Evolutionary conservation across 768 basidiomycete genomes (phyloP), one percentile per base, ranked within the genome.

Genomic region (Phallus indusiatus): DNA sequence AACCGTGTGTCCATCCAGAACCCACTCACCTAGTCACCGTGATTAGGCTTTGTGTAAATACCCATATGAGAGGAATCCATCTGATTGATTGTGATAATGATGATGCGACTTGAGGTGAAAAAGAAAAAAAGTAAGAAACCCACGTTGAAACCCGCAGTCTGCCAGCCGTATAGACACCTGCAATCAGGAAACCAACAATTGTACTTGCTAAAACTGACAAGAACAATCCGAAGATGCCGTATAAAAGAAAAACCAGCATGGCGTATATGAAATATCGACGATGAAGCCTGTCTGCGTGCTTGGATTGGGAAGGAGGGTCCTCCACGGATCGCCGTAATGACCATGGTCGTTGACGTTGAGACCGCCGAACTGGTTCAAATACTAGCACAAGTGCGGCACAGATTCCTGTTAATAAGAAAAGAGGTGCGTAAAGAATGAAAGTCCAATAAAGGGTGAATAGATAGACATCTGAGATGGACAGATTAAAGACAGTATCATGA

Each of bases 61-160:
- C 57, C 57, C 57, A 59, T 20, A 59, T 22, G 22, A 59, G 52
- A 24, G 57, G 57, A n/a, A 59, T 42, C 57, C 57, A 59, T 53
- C 57, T 59, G 49, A 42, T 49, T 17, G 20, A 49, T 28, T 22
- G 11, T 22, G 28, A 47, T 56, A 6, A 42, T 21, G 16, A 47
- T 56, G n/a, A 42, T 21, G 16, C 12, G 20, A 46, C 21, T 49
- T 8, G 22, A 28, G 16, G 21, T 21, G 22, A 12, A 46, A 47
- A 17, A 16, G 2, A 9, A 12, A 46, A 47, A 17, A 16, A 8
- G 20, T 28, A 24, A n/a, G 50, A 16, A 21, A 28, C 16, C 17
- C 20, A 59, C 57, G 57, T 59, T 34, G 57, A 59, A 28, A 59
- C 57, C 14, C 47, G 49, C 33, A 59, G 50, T 37, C 35, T 34